Conservation (phyloP, 371 early-diverging fungal species). For the Sanchytrium tribonematis region DNA sequence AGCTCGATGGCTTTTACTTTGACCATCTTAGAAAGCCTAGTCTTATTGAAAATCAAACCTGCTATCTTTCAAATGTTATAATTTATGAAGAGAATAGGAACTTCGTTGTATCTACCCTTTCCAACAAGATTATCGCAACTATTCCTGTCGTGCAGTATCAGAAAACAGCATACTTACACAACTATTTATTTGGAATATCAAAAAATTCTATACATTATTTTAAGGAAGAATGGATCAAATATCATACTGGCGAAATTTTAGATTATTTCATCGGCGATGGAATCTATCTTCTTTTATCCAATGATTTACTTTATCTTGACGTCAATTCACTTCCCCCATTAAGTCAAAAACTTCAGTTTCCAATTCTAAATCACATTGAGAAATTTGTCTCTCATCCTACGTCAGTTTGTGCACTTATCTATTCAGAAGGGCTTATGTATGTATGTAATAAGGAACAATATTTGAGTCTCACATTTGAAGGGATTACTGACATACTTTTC, state of each 20-base stretch:
- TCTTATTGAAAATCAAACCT: neutral
- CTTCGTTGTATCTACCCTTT: neutral
- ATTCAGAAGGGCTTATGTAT: neutral
- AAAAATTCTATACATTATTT: neutral
- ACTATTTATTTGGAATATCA: neutral
- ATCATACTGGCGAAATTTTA: neutral
- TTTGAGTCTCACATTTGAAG: neutral
- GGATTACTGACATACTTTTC: neutral
- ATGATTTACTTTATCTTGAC: neutral
- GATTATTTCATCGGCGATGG: neutral
- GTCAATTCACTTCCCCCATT: neutral
- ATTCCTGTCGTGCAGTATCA: neutral
- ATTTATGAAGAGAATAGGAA: neutral
- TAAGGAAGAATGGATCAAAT: neutral
- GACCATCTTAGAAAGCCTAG: neutral
- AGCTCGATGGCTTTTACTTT: neutral
- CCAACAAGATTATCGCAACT: neutral
- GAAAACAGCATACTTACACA: neutral
- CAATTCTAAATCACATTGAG: neutral
- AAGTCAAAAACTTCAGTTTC: neutral
- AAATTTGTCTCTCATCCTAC: neutral
- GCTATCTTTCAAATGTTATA: neutral
- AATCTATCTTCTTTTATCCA: neutral
- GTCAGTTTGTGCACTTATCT: neutral
- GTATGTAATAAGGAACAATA: neutral